A percentile compares a stretch with the other conserved stretches of the same genome.
These are phyloP conservation scores for Ceratocystis albifundus DNA, from an alignment of 2,329 filamentous ascomycete genomes.

Conservation along the genomic window DNA sequence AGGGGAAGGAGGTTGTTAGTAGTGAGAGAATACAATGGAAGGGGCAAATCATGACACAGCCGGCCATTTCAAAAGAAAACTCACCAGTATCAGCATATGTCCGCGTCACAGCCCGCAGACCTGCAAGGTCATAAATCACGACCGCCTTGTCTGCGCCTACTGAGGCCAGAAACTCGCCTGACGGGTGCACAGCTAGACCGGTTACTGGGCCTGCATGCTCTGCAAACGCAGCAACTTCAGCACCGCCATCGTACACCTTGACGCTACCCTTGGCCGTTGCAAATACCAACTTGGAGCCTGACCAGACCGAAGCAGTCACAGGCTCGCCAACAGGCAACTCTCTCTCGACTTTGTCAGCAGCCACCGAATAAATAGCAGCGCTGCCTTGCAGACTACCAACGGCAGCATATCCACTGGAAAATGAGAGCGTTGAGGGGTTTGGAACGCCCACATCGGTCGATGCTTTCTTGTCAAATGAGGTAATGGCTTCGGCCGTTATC, in stretches of 20 bases:
- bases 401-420: conserved; percentile 53
- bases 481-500: conserved; percentile 63
- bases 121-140: conserved; percentile 69
- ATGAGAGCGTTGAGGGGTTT: conserved; percentile 39
- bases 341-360: conserved; percentile 55
- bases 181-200: conserved; percentile 68
- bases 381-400: conserved; percentile 64
- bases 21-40: not conserved
- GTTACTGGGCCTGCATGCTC: conserved; percentile 75
- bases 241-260: conserved; percentile 65
- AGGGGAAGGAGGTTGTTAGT: not conserved
- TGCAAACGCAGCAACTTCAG: conserved; percentile 56
- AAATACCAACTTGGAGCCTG: conserved; percentile 56
- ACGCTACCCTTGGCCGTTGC: conserved; percentile 65
- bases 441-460: conserved; percentile 39
- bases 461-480: conserved; percentile 36
- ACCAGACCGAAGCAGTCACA: conserved; percentile 55
- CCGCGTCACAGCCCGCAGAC: conserved; percentile 58
- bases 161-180: conserved; percentile 70
- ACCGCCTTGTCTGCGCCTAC: conserved; percentile 88
- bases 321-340: conserved; percentile 55
- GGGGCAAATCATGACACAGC: not conserved
- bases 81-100: conserved; percentile 69
- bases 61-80: conserved; percentile 29
- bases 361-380: conserved; percentile 63